These are phyloP conservation scores for Quercus phellos DNA, from an alignment of 331 rosid species.

Conservation along the genomic window DNA sequence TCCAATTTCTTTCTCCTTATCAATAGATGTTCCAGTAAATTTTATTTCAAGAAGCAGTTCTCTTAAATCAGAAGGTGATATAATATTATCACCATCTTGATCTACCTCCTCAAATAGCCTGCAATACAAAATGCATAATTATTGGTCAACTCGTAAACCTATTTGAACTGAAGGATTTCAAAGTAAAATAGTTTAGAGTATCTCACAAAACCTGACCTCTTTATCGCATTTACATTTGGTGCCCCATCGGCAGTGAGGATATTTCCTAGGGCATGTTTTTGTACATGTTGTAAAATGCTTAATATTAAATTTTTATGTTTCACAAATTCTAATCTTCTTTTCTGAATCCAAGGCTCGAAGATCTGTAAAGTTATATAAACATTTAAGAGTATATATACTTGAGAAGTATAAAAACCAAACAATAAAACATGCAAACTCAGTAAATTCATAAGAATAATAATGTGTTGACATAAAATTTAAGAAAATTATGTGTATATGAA, in stretches of 20 bases:
- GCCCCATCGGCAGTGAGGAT: slow-evolving; percentile 54
- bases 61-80: slow-evolving; percentile 40
- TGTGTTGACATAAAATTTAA: too few relatives aligned
- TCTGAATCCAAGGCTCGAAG: slow-evolving; percentile 58
- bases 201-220: slow-evolving; percentile 29
- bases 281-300: slow-evolving; percentile 50
- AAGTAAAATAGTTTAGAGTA: neutral
- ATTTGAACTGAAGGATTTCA: too few relatives aligned
- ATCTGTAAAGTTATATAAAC: slow-evolving; percentile 28
- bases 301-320: slow-evolving; percentile 47
- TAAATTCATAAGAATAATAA: too few relatives aligned
- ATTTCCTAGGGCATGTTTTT: slow-evolving; percentile 53
- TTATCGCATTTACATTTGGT: slow-evolving; percentile 50
- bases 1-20: slow-evolving; percentile 37
- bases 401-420: neutral
- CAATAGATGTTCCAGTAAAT: slow-evolving; percentile 17
- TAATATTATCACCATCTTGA: slow-evolving; percentile 30
- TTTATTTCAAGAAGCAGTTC: slow-evolving; percentile 38
- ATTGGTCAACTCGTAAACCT: neutral
- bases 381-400: neutral
- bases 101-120: slow-evolving; percentile 54
- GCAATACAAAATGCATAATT: slow-evolving; percentile 16
- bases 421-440: neutral
- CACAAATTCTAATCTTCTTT: slow-evolving; percentile 53
- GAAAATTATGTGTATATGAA: too few relatives aligned